phyloP scores from a whole-genome alignment of 805 yeast genomes.

The Sugiyamaella lignohabitans region DNA sequence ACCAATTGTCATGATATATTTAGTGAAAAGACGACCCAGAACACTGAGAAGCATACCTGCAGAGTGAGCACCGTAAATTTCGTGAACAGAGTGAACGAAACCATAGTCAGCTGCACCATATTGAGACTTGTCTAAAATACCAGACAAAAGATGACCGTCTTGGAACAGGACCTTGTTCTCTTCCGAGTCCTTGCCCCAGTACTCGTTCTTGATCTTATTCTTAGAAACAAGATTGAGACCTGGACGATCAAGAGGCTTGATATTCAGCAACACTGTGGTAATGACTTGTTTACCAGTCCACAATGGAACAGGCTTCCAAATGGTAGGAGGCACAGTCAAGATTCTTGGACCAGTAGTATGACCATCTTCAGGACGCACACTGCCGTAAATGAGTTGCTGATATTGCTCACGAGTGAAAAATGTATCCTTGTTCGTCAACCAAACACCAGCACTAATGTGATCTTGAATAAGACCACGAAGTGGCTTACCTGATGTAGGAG shows the following conservation, averaged over 20 bases:
- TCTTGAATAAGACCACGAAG: conserved; percentile 98
- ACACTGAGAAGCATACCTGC: conserved; percentile 89
- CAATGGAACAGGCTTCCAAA: conserved; percentile 76
- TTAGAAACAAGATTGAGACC: conserved; percentile 80
- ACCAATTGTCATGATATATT: conserved; percentile 84
- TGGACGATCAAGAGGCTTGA: conserved; percentile 80
- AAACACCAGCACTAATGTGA: conserved; percentile 97
- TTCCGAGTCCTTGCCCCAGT: conserved; percentile 81
- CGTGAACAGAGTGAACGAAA: conserved; percentile 92
- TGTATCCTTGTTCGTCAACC: conserved; percentile 91
- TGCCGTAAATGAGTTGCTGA: conserved; percentile 89
- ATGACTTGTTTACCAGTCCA: conserved; percentile 99
- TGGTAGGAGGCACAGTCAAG: conserved; percentile 81
- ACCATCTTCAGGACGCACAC: conserved; percentile 96
- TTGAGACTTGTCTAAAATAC: conserved; percentile 95
- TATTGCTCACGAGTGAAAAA: conserved; percentile 87
- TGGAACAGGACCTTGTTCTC: conserved; percentile 84
- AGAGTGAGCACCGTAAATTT: conserved; percentile 83
- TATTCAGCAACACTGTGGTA: conserved; percentile 82
- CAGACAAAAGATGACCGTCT: conserved; percentile 82
- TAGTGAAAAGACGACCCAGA: conserved; percentile 92
- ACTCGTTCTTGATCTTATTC: conserved; percentile 88
- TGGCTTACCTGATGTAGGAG: conserved; percentile 98
- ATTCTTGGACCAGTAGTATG: conserved; percentile 60
- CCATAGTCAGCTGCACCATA: conserved; percentile 98